Conservation (phyloP, 1,139 yeast species). For the Suhomyces atakaporum region DNA sequence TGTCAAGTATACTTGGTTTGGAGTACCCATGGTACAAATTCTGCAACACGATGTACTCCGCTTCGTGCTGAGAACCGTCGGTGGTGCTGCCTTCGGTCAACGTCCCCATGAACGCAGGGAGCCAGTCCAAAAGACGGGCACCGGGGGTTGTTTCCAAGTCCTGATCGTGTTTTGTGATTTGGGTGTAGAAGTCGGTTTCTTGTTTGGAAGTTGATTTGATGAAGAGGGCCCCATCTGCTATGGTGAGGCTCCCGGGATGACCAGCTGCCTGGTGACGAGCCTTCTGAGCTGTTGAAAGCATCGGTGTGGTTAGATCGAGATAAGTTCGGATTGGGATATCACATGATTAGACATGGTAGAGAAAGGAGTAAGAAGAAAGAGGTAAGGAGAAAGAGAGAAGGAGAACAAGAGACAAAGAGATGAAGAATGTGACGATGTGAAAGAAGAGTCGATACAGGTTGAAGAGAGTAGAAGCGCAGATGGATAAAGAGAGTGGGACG, state of each 20-base stretch:
- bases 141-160: constrained; percentile 29
- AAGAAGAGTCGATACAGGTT: no score
- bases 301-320: neutral
- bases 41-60: constrained; percentile 63
- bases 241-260: constrained; percentile 75
- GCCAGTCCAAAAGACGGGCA: constrained; percentile 53
- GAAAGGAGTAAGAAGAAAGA: no score
- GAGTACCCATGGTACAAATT: constrained; percentile 64
- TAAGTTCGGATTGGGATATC: no score
- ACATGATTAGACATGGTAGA: no score
- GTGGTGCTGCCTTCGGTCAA: constrained; percentile 21
- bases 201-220: constrained; percentile 65
- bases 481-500: no score
- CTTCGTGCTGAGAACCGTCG: neutral
- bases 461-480: no score
- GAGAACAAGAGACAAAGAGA: no score
- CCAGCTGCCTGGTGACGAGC: constrained; percentile 74
- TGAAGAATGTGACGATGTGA: no score
- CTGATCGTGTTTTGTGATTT: constrained; percentile 9
- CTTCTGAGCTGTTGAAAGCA: constrained; percentile 1
- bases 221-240: constrained; percentile 60
- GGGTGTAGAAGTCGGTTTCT: constrained; percentile 72
- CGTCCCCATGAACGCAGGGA: constrained; percentile 44
- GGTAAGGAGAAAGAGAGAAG: no score
- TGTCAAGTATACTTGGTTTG: constrained; percentile 75